Percentiles rank a stretch among this genome's conserved stretches.
Evolutionary conservation across 768 basidiomycete species (phyloP).

Genomic region (Baorangia bicolor): DNA sequence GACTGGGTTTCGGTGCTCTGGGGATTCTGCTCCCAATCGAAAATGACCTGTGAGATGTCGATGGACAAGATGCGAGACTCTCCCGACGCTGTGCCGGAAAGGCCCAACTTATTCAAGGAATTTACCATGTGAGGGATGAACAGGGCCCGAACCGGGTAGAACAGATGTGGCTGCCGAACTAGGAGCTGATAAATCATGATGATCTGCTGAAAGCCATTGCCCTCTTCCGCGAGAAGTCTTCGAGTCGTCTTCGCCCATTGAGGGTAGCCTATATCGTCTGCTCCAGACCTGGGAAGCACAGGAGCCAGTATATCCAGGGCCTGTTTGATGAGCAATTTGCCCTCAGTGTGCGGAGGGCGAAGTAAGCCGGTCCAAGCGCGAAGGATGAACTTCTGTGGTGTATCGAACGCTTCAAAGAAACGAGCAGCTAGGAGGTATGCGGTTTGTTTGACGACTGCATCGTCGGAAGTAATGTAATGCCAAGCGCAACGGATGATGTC

Average conservation of each 20-base stretch:
- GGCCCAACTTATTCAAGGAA: slow-evolving; percentile 84
- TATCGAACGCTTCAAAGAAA: slow-evolving; percentile 88
- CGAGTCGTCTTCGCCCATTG: slow-evolving; percentile 88
- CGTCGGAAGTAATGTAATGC: slow-evolving; percentile 83
- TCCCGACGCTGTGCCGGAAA: slow-evolving; percentile 62
- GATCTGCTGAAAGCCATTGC: slow-evolving; percentile 62
- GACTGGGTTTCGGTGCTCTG: slow-evolving; percentile 29
- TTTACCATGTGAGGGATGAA: slow-evolving; percentile 94
- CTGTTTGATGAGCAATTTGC: slow-evolving; percentile 72
- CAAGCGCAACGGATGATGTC: slow-evolving; percentile 93
- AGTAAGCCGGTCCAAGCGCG: slow-evolving; percentile 90
- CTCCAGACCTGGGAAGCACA: slow-evolving; percentile 65
- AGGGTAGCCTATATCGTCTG: slow-evolving; percentile 57
- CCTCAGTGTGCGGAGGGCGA: slow-evolving; percentile 76
- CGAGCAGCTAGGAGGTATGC: slow-evolving; percentile 87
- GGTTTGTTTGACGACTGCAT: slow-evolving; percentile 89
- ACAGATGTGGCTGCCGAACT: slow-evolving; percentile 85
- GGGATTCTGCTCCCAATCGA: slow-evolving; percentile 85
- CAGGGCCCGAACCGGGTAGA: slow-evolving; percentile 88
- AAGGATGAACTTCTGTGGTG: slow-evolving; percentile 87
- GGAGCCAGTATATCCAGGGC: slow-evolving; percentile 87
- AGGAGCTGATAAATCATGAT: slow-evolving; percentile 89
- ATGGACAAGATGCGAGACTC: slow-evolving; percentile 88
- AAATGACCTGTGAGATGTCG: slow-evolving; percentile 89
- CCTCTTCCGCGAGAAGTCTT: slow-evolving; percentile 85